Evolutionary conservation across 371 early-diverging fungal genomes (phyloP).

Genomic region (Mortierella sp.): DNA sequence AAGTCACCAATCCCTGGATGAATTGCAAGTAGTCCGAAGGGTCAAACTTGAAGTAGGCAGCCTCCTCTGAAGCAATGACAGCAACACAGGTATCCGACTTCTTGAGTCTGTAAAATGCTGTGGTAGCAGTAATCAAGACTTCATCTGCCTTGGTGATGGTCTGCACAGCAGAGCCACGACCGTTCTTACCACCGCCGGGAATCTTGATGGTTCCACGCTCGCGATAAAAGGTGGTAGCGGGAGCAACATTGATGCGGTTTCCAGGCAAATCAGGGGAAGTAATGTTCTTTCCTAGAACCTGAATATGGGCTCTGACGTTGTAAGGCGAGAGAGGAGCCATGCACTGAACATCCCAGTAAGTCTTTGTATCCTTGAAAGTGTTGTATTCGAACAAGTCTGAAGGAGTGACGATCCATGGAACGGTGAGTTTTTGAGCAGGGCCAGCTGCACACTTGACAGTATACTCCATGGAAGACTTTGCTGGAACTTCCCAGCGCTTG

Average conservation of each 20-base stretch:
- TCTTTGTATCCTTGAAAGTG: constrained; percentile 42
- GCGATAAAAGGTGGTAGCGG: constrained; percentile 34
- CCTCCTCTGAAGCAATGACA: constrained; percentile 52
- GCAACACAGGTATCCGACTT: constrained; percentile 43
- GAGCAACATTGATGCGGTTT: constrained; percentile 22
- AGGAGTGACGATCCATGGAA: constrained; percentile 49
- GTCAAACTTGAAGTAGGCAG: constrained; percentile 34
- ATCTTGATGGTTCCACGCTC: constrained; percentile 45
- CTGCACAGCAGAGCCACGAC: constrained; percentile 20
- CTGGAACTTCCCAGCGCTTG: constrained; percentile 46
- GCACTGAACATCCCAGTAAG: constrained; percentile 51
- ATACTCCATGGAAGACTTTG: constrained; percentile 39
- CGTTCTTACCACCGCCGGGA: constrained; percentile 35
- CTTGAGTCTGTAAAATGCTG: constrained; percentile 44
- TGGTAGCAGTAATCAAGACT: constrained; percentile 31
- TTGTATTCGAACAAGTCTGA: constrained; percentile 27
- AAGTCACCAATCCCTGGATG: constrained; percentile 42
- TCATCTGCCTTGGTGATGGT: constrained; percentile 37
- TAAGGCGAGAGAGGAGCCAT: constrained; percentile 24
- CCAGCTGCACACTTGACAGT: constrained; percentile 39
- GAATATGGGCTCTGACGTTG: constrained; percentile 12
- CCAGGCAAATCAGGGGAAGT: constrained; percentile 3
- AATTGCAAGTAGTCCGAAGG: constrained; percentile 40
- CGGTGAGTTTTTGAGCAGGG: constrained; percentile 28
- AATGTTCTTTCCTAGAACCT: neutral